Evolutionary conservation across 306 rosid genomes (phyloP).

Genomic region (Oxytropis ochrocephala): DNA sequence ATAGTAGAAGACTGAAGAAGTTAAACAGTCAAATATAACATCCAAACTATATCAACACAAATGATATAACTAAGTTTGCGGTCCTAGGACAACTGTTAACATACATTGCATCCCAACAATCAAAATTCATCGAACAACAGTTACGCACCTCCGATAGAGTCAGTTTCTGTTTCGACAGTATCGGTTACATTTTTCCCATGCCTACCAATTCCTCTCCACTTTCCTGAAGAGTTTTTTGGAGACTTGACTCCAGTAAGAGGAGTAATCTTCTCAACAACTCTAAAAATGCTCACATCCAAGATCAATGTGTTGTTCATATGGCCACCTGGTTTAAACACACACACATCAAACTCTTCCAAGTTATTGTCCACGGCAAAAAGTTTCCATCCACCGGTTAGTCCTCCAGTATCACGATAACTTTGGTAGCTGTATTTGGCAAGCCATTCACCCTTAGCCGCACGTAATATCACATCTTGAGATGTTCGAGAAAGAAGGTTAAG

Average conservation of each 20-base stretch:
- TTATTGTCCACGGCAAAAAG: conserved; percentile 49
- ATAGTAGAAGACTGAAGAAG: not conserved
- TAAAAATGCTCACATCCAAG: conserved; percentile 48
- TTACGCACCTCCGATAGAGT: not conserved
- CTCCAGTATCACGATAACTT: conserved; percentile 32
- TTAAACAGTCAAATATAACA: not conserved
- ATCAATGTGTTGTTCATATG: not conserved
- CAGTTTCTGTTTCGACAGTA: not conserved
- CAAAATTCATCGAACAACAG: not conserved
- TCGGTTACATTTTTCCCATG: not conserved
- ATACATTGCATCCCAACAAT: not conserved
- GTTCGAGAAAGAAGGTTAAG: not conserved
- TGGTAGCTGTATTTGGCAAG: conserved; percentile 29
- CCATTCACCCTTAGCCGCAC: conserved; percentile 38
- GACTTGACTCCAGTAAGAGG: conserved; percentile 18
- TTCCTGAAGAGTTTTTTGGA: conserved; percentile 13
- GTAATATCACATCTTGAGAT: conserved; percentile 49
- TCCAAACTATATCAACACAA: not conserved
- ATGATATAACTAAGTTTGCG: no score
- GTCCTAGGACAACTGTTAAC: not conserved
- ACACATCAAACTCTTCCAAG: conserved; percentile 60
- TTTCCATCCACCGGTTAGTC: conserved; percentile 63
- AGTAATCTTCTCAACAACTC: conserved; percentile 43
- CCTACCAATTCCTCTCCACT: not conserved
- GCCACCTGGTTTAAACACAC: conserved; percentile 45